These are phyloP conservation scores for Triticum turgidum DNA, from an alignment of 176 grass and related monocot species.

Conservation along the genomic window DNA sequence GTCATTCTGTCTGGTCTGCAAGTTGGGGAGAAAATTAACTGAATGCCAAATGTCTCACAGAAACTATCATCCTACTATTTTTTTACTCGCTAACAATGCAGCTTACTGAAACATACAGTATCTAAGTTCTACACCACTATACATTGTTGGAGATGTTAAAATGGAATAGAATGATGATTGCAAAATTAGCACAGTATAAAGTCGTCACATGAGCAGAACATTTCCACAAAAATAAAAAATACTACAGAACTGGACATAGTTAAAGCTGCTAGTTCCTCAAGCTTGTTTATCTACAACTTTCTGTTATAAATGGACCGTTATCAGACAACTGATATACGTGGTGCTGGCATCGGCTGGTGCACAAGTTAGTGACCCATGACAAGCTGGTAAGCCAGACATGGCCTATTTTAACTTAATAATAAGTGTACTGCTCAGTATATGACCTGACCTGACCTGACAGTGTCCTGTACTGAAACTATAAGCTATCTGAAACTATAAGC, in stretches of 20 bases:
- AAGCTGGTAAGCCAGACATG: neutral
- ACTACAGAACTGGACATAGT: neutral
- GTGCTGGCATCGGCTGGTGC: neutral
- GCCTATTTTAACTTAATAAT: conserved; percentile 11
- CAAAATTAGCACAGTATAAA: neutral
- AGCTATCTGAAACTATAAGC: conserved; percentile 1
- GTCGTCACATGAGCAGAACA: conserved; percentile 3
- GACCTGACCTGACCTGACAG: neutral
- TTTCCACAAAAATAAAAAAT: neutral
- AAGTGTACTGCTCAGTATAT: neutral
- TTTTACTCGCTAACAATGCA: conserved; percentile 16
- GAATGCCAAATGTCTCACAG: conserved; percentile 4
- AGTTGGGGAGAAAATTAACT: conserved; percentile 22
- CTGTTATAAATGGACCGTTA: neutral
- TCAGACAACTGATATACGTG: neutral
- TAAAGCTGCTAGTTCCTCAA: neutral
- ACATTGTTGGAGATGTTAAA: conserved; percentile 14
- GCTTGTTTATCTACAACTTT: conserved; percentile 14
- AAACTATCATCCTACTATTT: conserved; percentile 2
- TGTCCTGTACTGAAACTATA: conserved; percentile 13
- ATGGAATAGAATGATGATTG: neutral
- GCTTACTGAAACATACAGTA: neutral
- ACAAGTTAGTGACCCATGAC: neutral
- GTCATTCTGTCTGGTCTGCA: conserved; percentile 96
- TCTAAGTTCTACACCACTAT: neutral